Conservation (phyloP, 768 basidiomycete species). For the Termitomyces eurrhizus region DNA sequence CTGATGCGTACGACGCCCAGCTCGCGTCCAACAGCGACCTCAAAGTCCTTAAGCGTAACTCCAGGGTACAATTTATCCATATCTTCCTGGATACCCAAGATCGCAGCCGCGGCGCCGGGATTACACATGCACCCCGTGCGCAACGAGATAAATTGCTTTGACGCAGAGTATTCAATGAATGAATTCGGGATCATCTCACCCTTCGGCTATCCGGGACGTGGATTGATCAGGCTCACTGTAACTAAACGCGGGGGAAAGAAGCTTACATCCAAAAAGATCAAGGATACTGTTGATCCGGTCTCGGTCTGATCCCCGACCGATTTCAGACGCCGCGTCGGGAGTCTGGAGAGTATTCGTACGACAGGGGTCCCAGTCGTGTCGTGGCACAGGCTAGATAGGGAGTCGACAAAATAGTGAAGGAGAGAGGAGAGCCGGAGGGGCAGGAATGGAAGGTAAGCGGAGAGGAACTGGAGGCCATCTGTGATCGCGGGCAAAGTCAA, state of each 20-base stretch:
- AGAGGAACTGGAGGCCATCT: slow-evolving; percentile 71
- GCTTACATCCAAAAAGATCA: slow-evolving; percentile 62
- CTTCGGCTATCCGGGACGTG: slow-evolving; percentile 40
- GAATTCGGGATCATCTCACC: slow-evolving; percentile 68
- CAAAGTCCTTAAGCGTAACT: slow-evolving; percentile 59
- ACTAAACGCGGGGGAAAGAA: not conserved
- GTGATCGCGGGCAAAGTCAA: slow-evolving; percentile 73
- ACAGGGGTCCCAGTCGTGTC: slow-evolving; percentile 57
- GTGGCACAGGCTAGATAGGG: slow-evolving; percentile 57
- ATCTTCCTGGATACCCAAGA: slow-evolving; percentile 61
- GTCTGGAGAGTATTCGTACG: slow-evolving; percentile 63
- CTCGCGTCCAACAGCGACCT: slow-evolving; percentile 57
- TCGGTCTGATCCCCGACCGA: slow-evolving; percentile 64
- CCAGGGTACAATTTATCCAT: slow-evolving; percentile 62
- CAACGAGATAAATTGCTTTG: slow-evolving; percentile 61
- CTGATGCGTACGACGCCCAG: slow-evolving; percentile 75
- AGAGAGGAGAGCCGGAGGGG: slow-evolving; percentile 72
- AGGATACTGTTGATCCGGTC: slow-evolving; percentile 57
- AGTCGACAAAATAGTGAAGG: slow-evolving; percentile 53
- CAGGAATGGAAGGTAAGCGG: slow-evolving; percentile 76
- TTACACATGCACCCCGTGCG: slow-evolving; percentile 90
- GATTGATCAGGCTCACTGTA: not conserved
- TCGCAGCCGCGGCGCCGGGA: slow-evolving; percentile 72
- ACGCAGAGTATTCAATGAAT: slow-evolving; percentile 70
- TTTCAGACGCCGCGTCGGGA: slow-evolving; percentile 49